Evolutionary conservation across 2,329 filamentous ascomycete genomes (phyloP).

Genomic region (Leptographium flavum): DNA sequence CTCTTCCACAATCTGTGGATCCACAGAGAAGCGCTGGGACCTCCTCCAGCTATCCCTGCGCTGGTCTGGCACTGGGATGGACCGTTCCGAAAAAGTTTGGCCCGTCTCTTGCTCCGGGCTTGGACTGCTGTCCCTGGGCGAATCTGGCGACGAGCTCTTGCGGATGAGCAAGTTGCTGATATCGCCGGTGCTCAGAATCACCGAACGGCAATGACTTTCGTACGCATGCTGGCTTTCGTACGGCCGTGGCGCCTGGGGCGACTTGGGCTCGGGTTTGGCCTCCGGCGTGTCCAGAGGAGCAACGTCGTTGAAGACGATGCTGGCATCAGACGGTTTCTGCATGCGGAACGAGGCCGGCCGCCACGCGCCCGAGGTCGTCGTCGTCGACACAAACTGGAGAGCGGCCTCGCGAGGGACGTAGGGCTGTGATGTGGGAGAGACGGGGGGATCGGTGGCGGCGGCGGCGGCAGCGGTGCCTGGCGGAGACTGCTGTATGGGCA

Average conservation of each 20-base stretch:
- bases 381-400: not conserved
- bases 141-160: not conserved
- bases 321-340: too few species aligned
- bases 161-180: not conserved
- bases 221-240: not conserved
- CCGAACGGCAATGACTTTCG: not conserved
- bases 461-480: not conserved
- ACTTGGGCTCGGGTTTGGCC: too few species aligned
- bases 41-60: not conserved
- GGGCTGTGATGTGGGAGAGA: not conserved
- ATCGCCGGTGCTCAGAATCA: not conserved
- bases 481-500: not conserved
- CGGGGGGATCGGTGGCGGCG: too few species aligned
- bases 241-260: not conserved
- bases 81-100: not conserved
- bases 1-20: constrained; percentile 15
- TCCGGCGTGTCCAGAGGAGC: too few species aligned
- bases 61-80: not conserved
- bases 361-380: not conserved
- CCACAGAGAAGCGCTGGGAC: not conserved
- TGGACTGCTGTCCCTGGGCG: not conserved
- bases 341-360: not conserved
- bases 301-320: too few species aligned
- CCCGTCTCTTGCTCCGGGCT: not conserved
- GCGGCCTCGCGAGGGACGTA: constrained; percentile 1